Percentiles rank a stretch among this genome's conserved stretches.
phyloP scores from a whole-genome alignment of 2,329 filamentous ascomycete genomes.

The Fonsecaea pugnacius region DNA sequence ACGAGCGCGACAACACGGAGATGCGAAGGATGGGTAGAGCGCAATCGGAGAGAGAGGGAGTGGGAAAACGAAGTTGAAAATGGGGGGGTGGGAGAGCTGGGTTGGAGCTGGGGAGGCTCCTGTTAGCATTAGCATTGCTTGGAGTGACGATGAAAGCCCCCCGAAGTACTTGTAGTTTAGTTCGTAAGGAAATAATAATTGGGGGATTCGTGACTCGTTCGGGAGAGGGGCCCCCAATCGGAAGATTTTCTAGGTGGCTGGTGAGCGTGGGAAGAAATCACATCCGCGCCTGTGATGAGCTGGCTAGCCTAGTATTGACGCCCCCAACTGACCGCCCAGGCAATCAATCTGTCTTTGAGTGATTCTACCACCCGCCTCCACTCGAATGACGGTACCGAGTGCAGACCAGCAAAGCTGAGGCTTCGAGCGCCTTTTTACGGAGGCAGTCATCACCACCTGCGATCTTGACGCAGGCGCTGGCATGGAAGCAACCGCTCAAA shows the following conservation, averaged over 20 bases:
- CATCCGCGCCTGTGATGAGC: neutral
- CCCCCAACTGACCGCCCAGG: neutral
- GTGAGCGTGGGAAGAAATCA: neutral
- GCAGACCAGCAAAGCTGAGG: neutral
- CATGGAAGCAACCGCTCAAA: neutral
- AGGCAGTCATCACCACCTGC: no score
- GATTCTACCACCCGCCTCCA: neutral
- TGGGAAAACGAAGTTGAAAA: constrained; percentile 1
- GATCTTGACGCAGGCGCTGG: no score
- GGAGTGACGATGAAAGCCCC: no score
- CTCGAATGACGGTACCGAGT: neutral
- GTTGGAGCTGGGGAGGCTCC: neutral
- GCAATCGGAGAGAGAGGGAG: constrained; percentile 18
- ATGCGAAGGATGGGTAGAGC: constrained; percentile 21
- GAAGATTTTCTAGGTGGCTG: constrained; percentile 10
- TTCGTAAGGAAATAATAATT: neutral
- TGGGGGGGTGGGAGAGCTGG: constrained; percentile 7
- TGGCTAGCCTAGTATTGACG: neutral
- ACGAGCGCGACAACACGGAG: constrained; percentile 27
- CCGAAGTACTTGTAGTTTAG: no score
- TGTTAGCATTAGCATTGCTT: neutral
- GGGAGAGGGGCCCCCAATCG: neutral
- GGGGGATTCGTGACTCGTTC: neutral
- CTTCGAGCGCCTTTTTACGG: neutral
- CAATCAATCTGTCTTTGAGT: neutral